Evolutionary conservation across 352 stramenopile species (phyloP).

Genomic region (Phytopythium aichiense): DNA sequence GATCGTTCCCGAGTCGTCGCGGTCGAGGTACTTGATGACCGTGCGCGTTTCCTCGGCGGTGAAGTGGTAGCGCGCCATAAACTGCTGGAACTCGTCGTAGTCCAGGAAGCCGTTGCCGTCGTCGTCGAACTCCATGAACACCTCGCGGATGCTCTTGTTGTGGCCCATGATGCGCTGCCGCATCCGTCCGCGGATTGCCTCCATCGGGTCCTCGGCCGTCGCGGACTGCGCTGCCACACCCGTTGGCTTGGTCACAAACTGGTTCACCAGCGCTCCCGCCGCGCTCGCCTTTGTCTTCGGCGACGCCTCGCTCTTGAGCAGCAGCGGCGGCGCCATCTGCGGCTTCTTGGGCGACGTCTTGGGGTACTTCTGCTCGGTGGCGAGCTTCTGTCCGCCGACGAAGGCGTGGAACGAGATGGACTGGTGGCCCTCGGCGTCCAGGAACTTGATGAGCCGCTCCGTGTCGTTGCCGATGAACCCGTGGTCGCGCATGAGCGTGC

Average conservation of each 20-base stretch:
- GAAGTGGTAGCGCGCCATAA: constrained; percentile 65
- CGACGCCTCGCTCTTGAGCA: constrained; percentile 16
- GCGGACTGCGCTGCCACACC: not conserved
- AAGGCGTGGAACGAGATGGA: constrained; percentile 56
- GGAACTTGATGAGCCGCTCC: constrained; percentile 42
- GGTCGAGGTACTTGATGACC: constrained; percentile 51
- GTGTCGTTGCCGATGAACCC: constrained; percentile 46
- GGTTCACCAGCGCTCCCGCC: constrained; percentile 1
- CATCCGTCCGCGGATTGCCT: constrained; percentile 48
- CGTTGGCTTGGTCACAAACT: not conserved
- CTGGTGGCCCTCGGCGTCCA: constrained; percentile 30
- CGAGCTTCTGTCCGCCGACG: constrained; percentile 31
- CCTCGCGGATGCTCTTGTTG: constrained; percentile 70
- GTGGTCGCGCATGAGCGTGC: constrained; percentile 45
- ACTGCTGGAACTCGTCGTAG: constrained; percentile 61
- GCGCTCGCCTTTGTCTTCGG: constrained; percentile 15
- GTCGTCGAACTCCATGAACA: constrained; percentile 64
- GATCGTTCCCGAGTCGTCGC: constrained; percentile 55
- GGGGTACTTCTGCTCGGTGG: constrained; percentile 36
- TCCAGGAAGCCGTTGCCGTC: constrained; percentile 59
- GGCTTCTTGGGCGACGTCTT: constrained; percentile 44
- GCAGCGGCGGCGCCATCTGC: constrained; percentile 24
- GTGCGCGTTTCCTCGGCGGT: constrained; percentile 32
- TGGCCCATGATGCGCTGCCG: constrained; percentile 60
- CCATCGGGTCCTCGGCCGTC: constrained; percentile 35